Evolutionary conservation across 306 rosid species (phyloP), one percentile per base, ranked within the genome.

Genomic region (Lathyrus sativus): DNA sequence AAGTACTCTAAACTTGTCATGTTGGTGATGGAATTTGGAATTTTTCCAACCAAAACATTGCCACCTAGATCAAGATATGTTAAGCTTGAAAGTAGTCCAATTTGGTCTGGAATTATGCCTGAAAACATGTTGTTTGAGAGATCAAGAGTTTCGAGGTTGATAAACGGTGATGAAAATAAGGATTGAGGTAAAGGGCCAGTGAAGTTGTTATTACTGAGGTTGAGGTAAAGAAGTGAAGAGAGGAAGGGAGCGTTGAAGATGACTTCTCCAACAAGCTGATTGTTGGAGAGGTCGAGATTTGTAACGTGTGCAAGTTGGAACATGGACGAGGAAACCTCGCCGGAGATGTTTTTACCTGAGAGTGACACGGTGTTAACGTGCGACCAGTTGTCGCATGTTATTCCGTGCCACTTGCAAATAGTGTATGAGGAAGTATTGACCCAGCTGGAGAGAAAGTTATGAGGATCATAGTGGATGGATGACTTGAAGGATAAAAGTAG

Each of bases 61-160:
- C 99, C 99, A 31, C 99, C 99, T 0, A 95, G 79, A 62, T 95
- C 97, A 29, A 95, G 88, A 67, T 79, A 90, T 66, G 57, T 79
- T 18, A 95, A 71, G 41, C 76, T 71, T 3, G 76, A 71, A 22
- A 95, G 87, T 8, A 61, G 17, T 24, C 95, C 96, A 12, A 90
- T 75, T 46, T 78, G 80, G 15, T 63, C 45, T 0, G 99, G 85
- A 50, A 95, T 88, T 11, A 50, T 46, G 15, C 97, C 97, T 3
- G 89, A 82, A 41, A 95, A 69, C 95, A 95, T 85, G 86, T 95
- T 95, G 88, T 95, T 95, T 9, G 92, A 88, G 78, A 95, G 81
- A 61, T 95, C 97, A 0, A 95, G 80, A 24, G 69, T 80, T 65
- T 81, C 81, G 7, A 95, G 82, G 56, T n/a, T 44, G 9, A 78